Evolutionary conservation across 306 rosid species (phyloP), one percentile per base, ranked within the genome.

Genomic region (Cicer bijugum): DNA sequence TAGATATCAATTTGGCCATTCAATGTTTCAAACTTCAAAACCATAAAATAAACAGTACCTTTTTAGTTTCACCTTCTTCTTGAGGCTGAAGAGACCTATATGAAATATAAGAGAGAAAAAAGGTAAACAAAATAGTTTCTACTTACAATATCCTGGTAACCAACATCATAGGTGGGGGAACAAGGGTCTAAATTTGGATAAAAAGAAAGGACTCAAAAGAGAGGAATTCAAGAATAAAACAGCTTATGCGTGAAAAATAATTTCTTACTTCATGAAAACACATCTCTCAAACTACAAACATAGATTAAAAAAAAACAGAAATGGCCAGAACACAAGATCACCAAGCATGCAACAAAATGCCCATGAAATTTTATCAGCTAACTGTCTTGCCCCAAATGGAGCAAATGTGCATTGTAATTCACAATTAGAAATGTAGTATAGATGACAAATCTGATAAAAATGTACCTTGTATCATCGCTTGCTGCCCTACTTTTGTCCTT

Each of bases 41-140:
- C 69, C 11, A 62, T 57, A 44, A 64, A 71, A 80, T 46, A 68
- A 78, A 50, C 39, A 8, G 48, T 80, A 91, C 99, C 97, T 88
- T 89, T 82, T 74, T 78, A 84, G 66, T 82, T 78, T 64, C 87
- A 57, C 44, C 78, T 82, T 83, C 85, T 79, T 83, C 83, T 78
- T 85, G 84, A 71, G 85, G 83, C 69, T 84, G 88, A 83, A 57
- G 58, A 43, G 66, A 81, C 86, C 99, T 91, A 57, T 38, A 76
- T 62, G 78, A 53, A 50, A 84, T 15, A 62, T 12, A 47, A 15
- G 20, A 79, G 38, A 55, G 71, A 59, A 60, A 45, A 55, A 35
- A 55, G 69, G 58, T 35, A 48, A 35, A 12, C 42, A 37, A 52
- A 67, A 53, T 16, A 40, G 10, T 12, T 16, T 16, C 10, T 16